Evolutionary conservation across 768 basidiomycete genomes (phyloP), one percentile per base, ranked within the genome.

Genomic region (Rubroboletus pulcherrimus): DNA sequence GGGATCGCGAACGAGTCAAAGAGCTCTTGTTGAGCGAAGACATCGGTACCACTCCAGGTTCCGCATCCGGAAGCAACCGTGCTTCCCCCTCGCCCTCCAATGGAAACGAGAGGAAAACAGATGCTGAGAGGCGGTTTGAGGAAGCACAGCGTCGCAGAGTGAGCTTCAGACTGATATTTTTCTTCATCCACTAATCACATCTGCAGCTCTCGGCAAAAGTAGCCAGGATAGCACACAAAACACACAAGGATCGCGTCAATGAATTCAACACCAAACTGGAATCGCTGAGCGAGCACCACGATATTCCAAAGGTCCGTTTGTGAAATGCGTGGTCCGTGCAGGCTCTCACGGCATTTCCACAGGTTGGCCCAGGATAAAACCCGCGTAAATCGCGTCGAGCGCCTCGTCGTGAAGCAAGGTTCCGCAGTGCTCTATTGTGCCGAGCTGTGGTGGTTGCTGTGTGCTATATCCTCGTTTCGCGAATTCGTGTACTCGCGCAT

Each of bases 221-320:
- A 17, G 79, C 82, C 17, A 90, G 83, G 72, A 66, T 90, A 65
- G 93, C 93, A 0, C 77, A 77, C 64, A 91, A 89, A 75, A 92
- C 90, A 7, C 93, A 97, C 74, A 97, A 97, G 74, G 93, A 97
- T 57, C 86, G 93, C 41, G 93, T 97, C 37, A 85, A 82, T 60
- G 92, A 94, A 65, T 92, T 95, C 65, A 97, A 97, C 66, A 65
- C 81, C 26, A 89, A 94, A 68, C 77, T 97, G 9, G 93, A 95
- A 73, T 75, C 82, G 55, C 80, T 94, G 54, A 91, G 89, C 71
- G 93, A 95, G 75, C 93, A 94, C 79, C 91, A 96, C 71, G 93
- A 95, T 70, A 93, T 94, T 65, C 93, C 93, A 39, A 94, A 95
- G 81, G 91, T 86, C 68, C 56, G 74, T 65, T 47, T 45, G 53